phyloP scores from a whole-genome alignment of 306 rosid genomes.

The Citrullus mucosospermus region DNA sequence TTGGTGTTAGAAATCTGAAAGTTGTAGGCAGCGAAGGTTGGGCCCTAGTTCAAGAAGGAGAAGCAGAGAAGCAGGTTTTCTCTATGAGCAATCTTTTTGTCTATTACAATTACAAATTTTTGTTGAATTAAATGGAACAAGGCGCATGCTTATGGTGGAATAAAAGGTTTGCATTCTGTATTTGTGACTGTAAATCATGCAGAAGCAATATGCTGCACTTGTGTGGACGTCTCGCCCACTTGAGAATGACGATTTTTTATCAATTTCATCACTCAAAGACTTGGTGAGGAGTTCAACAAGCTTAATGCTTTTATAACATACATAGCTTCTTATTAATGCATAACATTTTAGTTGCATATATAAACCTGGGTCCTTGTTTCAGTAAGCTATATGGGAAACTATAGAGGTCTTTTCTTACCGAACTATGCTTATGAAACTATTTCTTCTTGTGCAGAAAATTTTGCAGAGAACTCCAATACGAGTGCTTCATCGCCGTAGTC shows the following conservation, averaged over 20 bases:
- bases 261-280: constrained; percentile 43
- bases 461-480: constrained; percentile 85
- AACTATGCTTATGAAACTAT: background rate
- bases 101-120: background rate
- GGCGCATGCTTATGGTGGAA: background rate
- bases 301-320: background rate
- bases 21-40: constrained; percentile 60
- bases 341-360: background rate
- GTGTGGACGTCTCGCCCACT: constrained; percentile 83
- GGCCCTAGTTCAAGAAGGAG: constrained; percentile 84
- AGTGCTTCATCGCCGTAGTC: constrained; percentile 96
- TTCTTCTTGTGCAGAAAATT: constrained; percentile 32
- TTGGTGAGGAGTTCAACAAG: constrained; percentile 21
- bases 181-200: constrained; percentile 15
- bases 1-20: constrained; percentile 71
- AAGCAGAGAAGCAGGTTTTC: constrained; percentile 89
- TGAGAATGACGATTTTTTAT: constrained; percentile 45
- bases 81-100: background rate
- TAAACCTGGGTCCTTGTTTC: background rate
- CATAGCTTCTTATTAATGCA: background rate
- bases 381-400: background rate
- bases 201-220: constrained; percentile 88
- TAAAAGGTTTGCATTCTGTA: background rate
- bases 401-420: background rate
- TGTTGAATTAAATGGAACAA: background rate